phyloP scores from a whole-genome alignment of 2,329 filamentous ascomycete species.

The Dactylonectria estremocensis region DNA sequence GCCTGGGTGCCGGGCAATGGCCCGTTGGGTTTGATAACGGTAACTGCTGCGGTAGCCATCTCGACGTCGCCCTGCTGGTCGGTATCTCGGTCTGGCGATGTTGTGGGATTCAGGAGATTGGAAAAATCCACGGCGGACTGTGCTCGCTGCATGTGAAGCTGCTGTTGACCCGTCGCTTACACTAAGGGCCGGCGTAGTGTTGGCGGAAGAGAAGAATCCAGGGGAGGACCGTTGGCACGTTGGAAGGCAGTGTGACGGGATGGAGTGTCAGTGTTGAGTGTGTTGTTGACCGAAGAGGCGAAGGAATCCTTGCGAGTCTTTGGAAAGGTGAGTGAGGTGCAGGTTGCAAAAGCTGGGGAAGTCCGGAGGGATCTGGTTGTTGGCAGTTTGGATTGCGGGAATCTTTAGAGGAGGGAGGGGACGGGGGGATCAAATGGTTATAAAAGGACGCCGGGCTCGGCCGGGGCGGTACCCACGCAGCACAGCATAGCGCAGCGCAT shows the following conservation, averaged over 20 bases:
- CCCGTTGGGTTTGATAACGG: constrained; percentile 74
- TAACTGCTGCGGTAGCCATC: constrained; percentile 67
- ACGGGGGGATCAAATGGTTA: constrained; percentile 49
- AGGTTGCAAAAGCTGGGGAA: constrained; percentile 41
- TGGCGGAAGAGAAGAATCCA: constrained; percentile 33
- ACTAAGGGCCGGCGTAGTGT: constrained; percentile 34
- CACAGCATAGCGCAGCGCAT: constrained; percentile 40
- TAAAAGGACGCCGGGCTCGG: constrained; percentile 54
- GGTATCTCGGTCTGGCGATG: constrained; percentile 44
- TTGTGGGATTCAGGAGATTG: constrained; percentile 78
- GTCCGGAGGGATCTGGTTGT: constrained; percentile 42
- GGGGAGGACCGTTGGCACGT: constrained; percentile 22
- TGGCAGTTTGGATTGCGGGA: constrained; percentile 44
- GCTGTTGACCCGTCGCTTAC: constrained; percentile 35
- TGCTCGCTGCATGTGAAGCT: constrained; percentile 81
- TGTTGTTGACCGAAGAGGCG: constrained; percentile 17
- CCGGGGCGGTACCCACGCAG: constrained; percentile 49
- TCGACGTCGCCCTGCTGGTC: constrained; percentile 56
- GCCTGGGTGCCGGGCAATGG: constrained; percentile 74
- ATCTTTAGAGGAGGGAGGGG: constrained; percentile 48
- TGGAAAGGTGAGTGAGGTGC: constrained; percentile 12
- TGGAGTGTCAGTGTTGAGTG: constrained; percentile 2
- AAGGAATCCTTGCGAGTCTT: constrained; percentile 16
- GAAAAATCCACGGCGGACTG: constrained; percentile 82
- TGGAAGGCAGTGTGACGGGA: constrained; percentile 27